Conservation (phyloP, 2,329 filamentous ascomycete species). For the Arthrobotrys sinensis region DNA sequence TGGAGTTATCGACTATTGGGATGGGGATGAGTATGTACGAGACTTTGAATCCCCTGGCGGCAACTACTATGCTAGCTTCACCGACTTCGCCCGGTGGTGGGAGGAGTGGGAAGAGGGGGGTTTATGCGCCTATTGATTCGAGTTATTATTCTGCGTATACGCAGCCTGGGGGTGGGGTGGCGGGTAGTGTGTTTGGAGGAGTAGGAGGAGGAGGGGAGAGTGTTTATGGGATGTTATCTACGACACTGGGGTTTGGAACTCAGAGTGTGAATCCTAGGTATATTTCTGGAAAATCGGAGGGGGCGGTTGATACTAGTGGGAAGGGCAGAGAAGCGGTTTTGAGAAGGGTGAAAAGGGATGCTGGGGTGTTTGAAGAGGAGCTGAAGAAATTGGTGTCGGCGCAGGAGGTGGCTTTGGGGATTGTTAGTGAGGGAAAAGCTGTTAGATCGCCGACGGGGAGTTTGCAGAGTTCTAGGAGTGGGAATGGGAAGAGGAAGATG, state of each 20-base stretch:
- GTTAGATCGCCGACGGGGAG: slow-evolving; percentile 9
- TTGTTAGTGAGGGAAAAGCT: not conserved
- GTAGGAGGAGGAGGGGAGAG: slow-evolving; percentile 16
- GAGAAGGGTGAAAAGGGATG: slow-evolving; percentile 50
- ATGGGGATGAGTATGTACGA: slow-evolving; percentile 60
- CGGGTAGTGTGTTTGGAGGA: not conserved
- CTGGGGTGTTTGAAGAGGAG: slow-evolving; percentile 51
- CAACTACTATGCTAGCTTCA: slow-evolving; percentile 36
- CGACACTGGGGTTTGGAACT: slow-evolving; percentile 24
- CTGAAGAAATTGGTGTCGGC: slow-evolving; percentile 39
- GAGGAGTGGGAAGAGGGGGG: slow-evolving; percentile 44
- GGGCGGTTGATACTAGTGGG: slow-evolving; percentile 42
- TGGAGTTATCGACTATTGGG: slow-evolving; percentile 54
- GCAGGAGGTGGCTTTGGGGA: slow-evolving; percentile 53
- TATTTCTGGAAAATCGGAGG: slow-evolving; percentile 57
- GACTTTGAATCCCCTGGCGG: slow-evolving; percentile 49
- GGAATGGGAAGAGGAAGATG: slow-evolving; percentile 48
- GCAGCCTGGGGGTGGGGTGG: slow-evolving; percentile 3
- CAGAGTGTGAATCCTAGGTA: slow-evolving; percentile 55
- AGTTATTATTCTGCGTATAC: slow-evolving; percentile 58
- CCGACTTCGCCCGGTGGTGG: slow-evolving; percentile 4
- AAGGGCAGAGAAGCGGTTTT: slow-evolving; percentile 43
- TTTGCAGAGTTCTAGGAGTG: slow-evolving; percentile 24
- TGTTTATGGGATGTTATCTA: slow-evolving; percentile 39
- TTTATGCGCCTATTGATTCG: slow-evolving; percentile 58